Evolutionary conservation across 805 yeast species (phyloP), one percentile per base, ranked within the genome.

Genomic region (Kodamaea fukazawae): DNA sequence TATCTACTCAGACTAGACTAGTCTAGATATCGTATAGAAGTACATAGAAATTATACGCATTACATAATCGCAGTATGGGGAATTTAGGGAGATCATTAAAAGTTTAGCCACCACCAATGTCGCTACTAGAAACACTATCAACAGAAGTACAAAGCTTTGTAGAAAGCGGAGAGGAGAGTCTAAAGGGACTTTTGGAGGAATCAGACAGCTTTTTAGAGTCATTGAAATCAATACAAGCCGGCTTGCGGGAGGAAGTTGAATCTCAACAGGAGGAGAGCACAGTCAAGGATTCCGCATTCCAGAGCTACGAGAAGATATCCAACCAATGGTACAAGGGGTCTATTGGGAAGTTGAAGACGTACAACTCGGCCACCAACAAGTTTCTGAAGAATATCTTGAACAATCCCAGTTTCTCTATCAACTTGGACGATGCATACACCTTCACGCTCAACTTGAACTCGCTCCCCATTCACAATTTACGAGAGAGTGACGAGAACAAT

Each of bases 391-490:
- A 58, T 37, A 43, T 64, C 7, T 46, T 61, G 7, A 51, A 49
- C 39, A 57, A 57, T 45, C 37, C 61, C n/a, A 53, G 51, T 35
- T 64, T 51, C 38, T 41, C 40, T 25, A 46, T 65, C 25, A 62
- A 62, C 39, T 46, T 69, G 25, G 74, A 68, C 48, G 70, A 63
- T 13, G 71, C 73, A 6, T 68, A 69, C 45, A 57, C 65, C 1
- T 69, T 60, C 40, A 70, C 71, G 0, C 51, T 69, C 39, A 50
- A 30, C 29, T 31, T 37, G 31, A 26, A 32, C 16, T 30, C 32
- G 26, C 18, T 37, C 10, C 40, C 40, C 8, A 15, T 32, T 7
- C 29, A 34, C 30, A 34, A 26, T 23, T 15, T 32, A 17, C 25
- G 30, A 26, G 11, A 26, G 4, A 12, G 30, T 4, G 30, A 34